Percentiles rank a stretch among this genome's conserved stretches.
phyloP scores from a whole-genome alignment of 108 stramenopile genomes.

The Nitzschia putrida region DNA sequence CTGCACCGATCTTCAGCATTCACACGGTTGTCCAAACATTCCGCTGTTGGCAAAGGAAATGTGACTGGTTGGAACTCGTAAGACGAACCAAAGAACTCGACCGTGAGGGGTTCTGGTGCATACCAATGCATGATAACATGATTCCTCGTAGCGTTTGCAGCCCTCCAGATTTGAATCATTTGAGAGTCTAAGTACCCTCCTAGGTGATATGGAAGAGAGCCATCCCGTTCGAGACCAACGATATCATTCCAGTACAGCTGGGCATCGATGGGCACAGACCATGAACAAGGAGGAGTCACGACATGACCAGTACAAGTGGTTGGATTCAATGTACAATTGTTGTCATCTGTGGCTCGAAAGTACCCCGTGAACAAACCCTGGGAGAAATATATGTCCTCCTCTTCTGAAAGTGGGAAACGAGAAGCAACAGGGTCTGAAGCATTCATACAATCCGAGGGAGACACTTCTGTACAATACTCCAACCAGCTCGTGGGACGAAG shows the following conservation, averaged over 20 bases:
- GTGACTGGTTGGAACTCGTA: slow-evolving; percentile 32
- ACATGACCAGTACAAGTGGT: slow-evolving; percentile 33
- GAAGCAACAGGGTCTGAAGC: slow-evolving; percentile 13
- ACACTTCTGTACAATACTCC: slow-evolving; percentile 41
- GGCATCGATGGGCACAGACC: slow-evolving; percentile 19
- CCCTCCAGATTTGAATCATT: slow-evolving; percentile 46
- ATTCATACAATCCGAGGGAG: slow-evolving; percentile 13
- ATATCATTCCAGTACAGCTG: slow-evolving; percentile 40
- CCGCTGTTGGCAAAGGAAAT: slow-evolving; percentile 18
- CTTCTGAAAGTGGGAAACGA: not conserved
- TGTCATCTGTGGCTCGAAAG: slow-evolving; percentile 23
- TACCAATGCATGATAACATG: slow-evolving; percentile 40
- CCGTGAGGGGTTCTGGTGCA: slow-evolving; percentile 16
- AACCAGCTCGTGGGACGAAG: slow-evolving; percentile 45
- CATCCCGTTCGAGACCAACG: slow-evolving; percentile 20
- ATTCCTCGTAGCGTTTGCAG: slow-evolving; percentile 41
- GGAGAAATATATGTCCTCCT: slow-evolving; percentile 14
- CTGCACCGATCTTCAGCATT: slow-evolving; percentile 19
- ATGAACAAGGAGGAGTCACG: slow-evolving; percentile 28
- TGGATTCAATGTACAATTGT: slow-evolving; percentile 26
- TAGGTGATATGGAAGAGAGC: slow-evolving; percentile 15
- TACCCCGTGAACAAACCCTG: slow-evolving; percentile 30
- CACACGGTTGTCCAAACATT: slow-evolving; percentile 12
- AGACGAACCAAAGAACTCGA: slow-evolving; percentile 19
- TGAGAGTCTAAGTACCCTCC: slow-evolving; percentile 30